phyloP scores from a whole-genome alignment of 2,329 filamentous ascomycete genomes.

The Xylariaceae sp. region DNA sequence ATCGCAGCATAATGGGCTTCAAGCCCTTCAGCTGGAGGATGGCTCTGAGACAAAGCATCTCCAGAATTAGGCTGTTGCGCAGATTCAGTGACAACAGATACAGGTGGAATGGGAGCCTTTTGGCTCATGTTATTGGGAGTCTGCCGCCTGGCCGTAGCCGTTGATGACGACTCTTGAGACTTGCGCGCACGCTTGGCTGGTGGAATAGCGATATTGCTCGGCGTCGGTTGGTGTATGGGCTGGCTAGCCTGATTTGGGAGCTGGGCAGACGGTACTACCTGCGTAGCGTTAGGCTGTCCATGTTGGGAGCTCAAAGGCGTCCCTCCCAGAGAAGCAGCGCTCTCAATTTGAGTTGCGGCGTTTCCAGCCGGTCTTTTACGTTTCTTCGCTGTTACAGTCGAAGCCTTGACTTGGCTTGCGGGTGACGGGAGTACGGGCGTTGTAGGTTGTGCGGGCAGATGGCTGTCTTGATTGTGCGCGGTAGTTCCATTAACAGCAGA shows the following conservation, averaged over 20 bases:
- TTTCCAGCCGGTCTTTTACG: slow-evolving; percentile 41
- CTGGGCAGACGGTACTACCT: slow-evolving; percentile 30
- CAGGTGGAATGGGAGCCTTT: slow-evolving; percentile 31
- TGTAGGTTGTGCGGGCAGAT: slow-evolving; percentile 12
- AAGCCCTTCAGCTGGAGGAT: slow-evolving; percentile 37
- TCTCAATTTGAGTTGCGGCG: slow-evolving; percentile 28
- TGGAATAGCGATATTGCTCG: slow-evolving; percentile 28
- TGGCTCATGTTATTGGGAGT: slow-evolving; percentile 34
- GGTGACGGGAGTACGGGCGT: slow-evolving; percentile 24
- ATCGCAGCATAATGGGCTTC: slow-evolving; percentile 40
- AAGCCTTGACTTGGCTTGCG: slow-evolving; percentile 39
- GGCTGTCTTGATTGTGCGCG: slow-evolving; percentile 30
- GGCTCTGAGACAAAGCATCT: slow-evolving; percentile 29
- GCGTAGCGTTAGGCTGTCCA: slow-evolving; percentile 26
- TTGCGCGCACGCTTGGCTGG: slow-evolving; percentile 42
- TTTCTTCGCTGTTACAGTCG: slow-evolving; percentile 43
- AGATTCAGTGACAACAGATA: slow-evolving; percentile 28
- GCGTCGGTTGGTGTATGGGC: slow-evolving; percentile 31
- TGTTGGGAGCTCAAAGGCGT: slow-evolving; percentile 27
- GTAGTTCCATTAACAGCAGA: slow-evolving; percentile 27
- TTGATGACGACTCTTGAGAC: slow-evolving; percentile 37
- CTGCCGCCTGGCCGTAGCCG: slow-evolving; percentile 34
- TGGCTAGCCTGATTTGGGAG: slow-evolving; percentile 29
- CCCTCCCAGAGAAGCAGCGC: slow-evolving; percentile 11
- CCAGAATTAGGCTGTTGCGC: slow-evolving; percentile 30